Percentiles rank a stretch among this genome's conserved stretches.
Conservation (phyloP, 306 rosid genomes). For the Cicer chorassanicum region DNA sequence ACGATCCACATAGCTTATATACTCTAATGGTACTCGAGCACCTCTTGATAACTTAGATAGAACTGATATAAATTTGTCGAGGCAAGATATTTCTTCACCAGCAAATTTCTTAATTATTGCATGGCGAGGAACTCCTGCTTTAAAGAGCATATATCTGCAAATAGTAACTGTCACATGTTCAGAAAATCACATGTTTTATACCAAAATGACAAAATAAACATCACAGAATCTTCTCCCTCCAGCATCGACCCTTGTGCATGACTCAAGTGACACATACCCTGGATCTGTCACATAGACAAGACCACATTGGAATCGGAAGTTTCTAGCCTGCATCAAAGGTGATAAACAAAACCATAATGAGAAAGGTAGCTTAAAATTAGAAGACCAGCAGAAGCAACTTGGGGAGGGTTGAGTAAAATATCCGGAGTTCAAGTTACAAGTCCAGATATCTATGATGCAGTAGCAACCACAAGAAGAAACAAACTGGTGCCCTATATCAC, state of each 20-base stretch:
- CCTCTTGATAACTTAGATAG: constrained; percentile 84
- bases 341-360: constrained; percentile 38
- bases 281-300: constrained; percentile 95
- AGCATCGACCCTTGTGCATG: constrained; percentile 16
- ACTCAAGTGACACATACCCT: constrained; percentile 67
- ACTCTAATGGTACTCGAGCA: constrained; percentile 87
- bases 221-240: constrained; percentile 15
- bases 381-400: constrained; percentile 33
- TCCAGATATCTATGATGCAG: constrained; percentile 7
- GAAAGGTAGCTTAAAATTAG: constrained; percentile 32
- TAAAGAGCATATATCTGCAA: constrained; percentile 87
- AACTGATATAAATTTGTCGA: constrained; percentile 75
- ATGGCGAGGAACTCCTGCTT: constrained; percentile 97
- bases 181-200: constrained; percentile 34
- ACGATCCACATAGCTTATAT: constrained; percentile 78
- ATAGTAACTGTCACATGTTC: constrained; percentile 33
- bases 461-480: constrained; percentile 30
- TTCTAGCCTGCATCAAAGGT: constrained; percentile 78
- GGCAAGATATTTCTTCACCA: constrained; percentile 78
- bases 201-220: constrained; percentile 35
- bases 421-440: background rate
- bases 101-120: constrained; percentile 94
- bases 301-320: constrained; percentile 91
- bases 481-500: background rate
- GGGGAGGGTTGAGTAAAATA: constrained; percentile 25